Evolutionary conservation across 2,329 filamentous ascomycete genomes (phyloP).

Genomic region (Westerdykella sp.): DNA sequence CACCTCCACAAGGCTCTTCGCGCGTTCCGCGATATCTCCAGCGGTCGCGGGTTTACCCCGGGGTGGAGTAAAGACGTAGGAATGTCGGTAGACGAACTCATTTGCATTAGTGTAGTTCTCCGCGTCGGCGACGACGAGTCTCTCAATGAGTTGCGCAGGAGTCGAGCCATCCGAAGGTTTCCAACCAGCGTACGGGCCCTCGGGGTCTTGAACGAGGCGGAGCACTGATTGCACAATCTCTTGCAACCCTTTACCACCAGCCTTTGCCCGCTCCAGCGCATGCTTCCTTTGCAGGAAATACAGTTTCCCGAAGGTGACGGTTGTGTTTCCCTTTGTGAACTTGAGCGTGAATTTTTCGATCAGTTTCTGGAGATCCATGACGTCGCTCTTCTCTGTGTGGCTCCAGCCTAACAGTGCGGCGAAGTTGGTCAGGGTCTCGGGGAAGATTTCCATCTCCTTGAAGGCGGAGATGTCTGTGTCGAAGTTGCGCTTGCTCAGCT

Average conservation of each 20-base stretch:
- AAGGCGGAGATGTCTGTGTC: constrained; percentile 56
- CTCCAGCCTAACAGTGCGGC: constrained; percentile 81
- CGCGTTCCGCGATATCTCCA: constrained; percentile 15
- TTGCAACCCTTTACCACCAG: constrained; percentile 39
- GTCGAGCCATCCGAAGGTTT: constrained; percentile 13
- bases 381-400: constrained; percentile 59
- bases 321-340: constrained; percentile 86
- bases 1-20: constrained; percentile 15
- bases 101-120: constrained; percentile 52
- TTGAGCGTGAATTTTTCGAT: constrained; percentile 72
- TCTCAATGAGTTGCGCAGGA: constrained; percentile 44
- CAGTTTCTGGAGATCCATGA: constrained; percentile 66
- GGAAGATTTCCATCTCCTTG: constrained; percentile 54
- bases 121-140: constrained; percentile 49
- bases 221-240: constrained; percentile 34
- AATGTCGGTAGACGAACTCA: constrained; percentile 52
- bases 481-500: constrained; percentile 66
- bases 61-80: constrained; percentile 51
- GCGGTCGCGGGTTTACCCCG: constrained; percentile 8
- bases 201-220: constrained; percentile 23
- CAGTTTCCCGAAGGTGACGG: constrained; percentile 74
- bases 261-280: constrained; percentile 44
- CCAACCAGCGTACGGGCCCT: constrained; percentile 22
- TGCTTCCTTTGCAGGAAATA: constrained; percentile 71
- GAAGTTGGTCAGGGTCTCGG: constrained; percentile 69